Conservation (phyloP, 129 eudicot genomes). For the Ambrosia trifida region DNA sequence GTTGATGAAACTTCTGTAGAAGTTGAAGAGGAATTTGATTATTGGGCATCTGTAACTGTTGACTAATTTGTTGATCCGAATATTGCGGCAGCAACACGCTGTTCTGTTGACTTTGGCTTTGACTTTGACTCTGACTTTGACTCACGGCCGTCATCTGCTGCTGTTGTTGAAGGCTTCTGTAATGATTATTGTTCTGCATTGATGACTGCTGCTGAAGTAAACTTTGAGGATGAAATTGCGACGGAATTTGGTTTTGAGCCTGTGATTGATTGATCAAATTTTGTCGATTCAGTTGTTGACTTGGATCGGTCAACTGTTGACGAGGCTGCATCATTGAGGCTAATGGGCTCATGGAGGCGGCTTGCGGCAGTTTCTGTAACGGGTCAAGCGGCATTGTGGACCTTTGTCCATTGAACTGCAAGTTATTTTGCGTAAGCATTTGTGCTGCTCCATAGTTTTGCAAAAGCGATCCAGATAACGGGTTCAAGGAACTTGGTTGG, state of each 20-base stretch:
- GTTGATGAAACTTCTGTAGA: conserved; percentile 82
- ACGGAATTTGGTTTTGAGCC: conserved; percentile 52
- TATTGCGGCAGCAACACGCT: conserved; percentile 43
- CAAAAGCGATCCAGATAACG: conserved; percentile 56
- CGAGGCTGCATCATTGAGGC: conserved; percentile 59
- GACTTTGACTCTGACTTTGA: conserved; percentile 41
- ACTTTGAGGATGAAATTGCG: conserved; percentile 60
- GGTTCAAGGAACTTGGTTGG: conserved; percentile 61
- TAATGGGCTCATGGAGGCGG: conserved; percentile 47
- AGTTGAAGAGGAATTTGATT: conserved; percentile 57
- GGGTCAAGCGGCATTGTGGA: conserved; percentile 60
- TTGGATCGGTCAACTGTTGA: conserved; percentile 57
- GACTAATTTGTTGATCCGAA: conserved; percentile 51
- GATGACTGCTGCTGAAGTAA: conserved; percentile 31
- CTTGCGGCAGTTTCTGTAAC: conserved; percentile 56
- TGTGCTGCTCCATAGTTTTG: conserved; percentile 62
- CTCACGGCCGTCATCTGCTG: conserved; percentile 17
- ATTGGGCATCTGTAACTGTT: conserved; percentile 56
- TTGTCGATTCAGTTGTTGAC: conserved; percentile 35
- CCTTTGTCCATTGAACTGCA: conserved; percentile 67
- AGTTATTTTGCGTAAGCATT: conserved; percentile 53
- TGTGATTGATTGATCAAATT: too few species aligned
- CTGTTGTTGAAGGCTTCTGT: conserved; percentile 20
- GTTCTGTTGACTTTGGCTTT: conserved; percentile 54
- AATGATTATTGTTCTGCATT: too few species aligned